Evolutionary conservation across 2,329 filamentous ascomycete species (phyloP).

Genomic region (Ascochyta viciae-villosae): DNA sequence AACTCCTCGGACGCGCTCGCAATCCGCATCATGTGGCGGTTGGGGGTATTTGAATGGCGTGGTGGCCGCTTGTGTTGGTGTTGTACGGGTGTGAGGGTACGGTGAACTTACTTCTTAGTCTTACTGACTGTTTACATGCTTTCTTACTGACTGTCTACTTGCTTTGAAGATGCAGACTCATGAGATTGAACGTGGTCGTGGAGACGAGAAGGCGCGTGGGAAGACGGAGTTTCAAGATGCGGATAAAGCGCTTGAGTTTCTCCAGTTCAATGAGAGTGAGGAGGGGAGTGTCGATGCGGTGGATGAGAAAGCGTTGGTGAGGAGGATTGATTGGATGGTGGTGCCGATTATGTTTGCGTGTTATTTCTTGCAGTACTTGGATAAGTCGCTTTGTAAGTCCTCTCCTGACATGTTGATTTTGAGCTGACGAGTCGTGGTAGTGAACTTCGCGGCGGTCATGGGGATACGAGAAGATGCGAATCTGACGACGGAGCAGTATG

Average conservation of each 20-base stretch:
- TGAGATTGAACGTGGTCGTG: background rate
- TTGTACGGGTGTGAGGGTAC: no score
- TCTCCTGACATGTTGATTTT: no score
- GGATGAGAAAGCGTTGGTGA: constrained; percentile 26
- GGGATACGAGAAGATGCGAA: constrained; percentile 44
- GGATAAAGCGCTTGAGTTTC: constrained; percentile 35
- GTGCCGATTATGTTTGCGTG: constrained; percentile 51
- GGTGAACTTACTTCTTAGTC: no score
- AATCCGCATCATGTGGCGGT: background rate
- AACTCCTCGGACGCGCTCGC: background rate
- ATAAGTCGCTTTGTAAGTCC: constrained; percentile 51
- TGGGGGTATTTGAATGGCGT: no score
- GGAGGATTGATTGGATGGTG: constrained; percentile 52
- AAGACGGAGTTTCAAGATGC: constrained; percentile 19
- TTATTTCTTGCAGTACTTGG: constrained; percentile 51
- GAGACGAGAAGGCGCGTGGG: constrained; percentile 2
- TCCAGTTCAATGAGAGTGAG: constrained; percentile 22
- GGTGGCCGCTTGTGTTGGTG: no score
- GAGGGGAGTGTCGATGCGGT: constrained; percentile 10
- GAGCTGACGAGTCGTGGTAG: no score
- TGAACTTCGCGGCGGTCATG: constrained; percentile 46
- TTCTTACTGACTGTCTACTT: background rate
- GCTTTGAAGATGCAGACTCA: background rate
- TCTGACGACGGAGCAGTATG: no score
- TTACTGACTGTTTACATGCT: no score